Evolutionary conservation across 2,329 filamentous ascomycete genomes (phyloP).

Genomic region (Aspergillus floridensis): DNA sequence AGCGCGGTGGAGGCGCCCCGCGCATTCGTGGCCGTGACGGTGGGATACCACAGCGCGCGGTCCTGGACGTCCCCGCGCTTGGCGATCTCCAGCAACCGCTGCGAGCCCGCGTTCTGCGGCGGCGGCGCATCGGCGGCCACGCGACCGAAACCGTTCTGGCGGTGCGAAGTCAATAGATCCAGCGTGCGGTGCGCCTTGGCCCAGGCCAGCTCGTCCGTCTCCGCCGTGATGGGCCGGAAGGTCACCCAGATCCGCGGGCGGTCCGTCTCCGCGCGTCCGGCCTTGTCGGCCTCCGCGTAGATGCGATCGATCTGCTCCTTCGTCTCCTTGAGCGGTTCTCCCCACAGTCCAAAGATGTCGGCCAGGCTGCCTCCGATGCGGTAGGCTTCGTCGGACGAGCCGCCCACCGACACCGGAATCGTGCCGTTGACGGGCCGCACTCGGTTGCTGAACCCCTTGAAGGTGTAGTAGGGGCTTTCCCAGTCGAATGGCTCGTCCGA

Average conservation of each 20-base stretch:
- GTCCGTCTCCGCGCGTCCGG: constrained; percentile 53
- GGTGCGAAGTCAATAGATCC: constrained; percentile 50
- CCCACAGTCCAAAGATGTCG: constrained; percentile 65
- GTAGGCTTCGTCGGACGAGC: constrained; percentile 59
- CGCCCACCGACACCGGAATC: constrained; percentile 60
- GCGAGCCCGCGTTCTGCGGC: constrained; percentile 60
- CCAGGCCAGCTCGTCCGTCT: constrained; percentile 63
- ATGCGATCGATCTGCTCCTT: constrained; percentile 62
- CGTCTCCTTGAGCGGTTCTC: constrained; percentile 62
- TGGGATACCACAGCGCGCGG: constrained; percentile 62
- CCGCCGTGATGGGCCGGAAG: constrained; percentile 60
- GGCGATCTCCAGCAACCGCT: constrained; percentile 59
- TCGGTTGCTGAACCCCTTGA: constrained; percentile 57
- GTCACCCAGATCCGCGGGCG: constrained; percentile 63
- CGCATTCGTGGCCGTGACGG: constrained; percentile 60
- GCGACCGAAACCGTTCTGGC: constrained; percentile 36
- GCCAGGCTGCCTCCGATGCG: constrained; percentile 57
- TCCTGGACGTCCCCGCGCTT: constrained; percentile 55
- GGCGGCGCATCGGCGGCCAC: constrained; percentile 30
- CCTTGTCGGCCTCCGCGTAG: constrained; percentile 58
- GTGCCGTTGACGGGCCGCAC: constrained; percentile 54
- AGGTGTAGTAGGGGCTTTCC: constrained; percentile 59
- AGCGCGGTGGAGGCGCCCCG: constrained; percentile 59
- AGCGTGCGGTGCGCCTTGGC: constrained; percentile 58
- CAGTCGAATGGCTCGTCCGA: constrained; percentile 60